Evolutionary conservation across 1,139 yeast species (phyloP), one percentile per base, ranked within the genome.

Genomic region (Magnusiomyces fungicola): DNA sequence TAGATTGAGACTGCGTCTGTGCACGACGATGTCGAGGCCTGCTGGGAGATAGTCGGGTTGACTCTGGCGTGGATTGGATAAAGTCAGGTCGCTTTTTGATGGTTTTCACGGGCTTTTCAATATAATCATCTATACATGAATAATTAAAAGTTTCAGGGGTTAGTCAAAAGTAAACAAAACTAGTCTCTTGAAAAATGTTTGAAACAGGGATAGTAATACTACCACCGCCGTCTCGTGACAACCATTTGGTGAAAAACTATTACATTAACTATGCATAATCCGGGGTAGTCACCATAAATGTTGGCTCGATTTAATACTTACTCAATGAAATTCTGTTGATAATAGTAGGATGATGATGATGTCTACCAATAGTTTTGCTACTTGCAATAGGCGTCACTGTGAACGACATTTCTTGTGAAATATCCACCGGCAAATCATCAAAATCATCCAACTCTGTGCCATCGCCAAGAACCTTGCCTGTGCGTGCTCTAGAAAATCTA

Each of bases 391-490:
- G 56, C 4, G 54, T 54, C 22, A 52, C 55, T 14, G 55, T 56
- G 47, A 50, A 50, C 29, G 56, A 46, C 16, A 49, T 51, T 33
- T 57, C 59, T 30, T 53, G 56, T 25, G 53, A 55, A 6, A 52
- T 50, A 42, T 54, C 55, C 9, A 59, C 55, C 14, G 66, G 64
- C 32, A 66, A 53, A 49, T 66, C 69, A 10, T 58, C 67, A 22
- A 66, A 51, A 10, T 49, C 52, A 47, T 66, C 70, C 30, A 66
- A 52, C 46, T 65, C 70, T 5, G 65, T 54, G 4, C 68, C 69
- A 42, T 65, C 67, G 6, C 67, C 69, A 47, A 56, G 58, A n/a
- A 57, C 46, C 24, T 52, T 51, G 12, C 56, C 58, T 21, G 53
- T 48, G 29, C 46, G 53, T 12, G 54, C 57, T 43, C 46, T 50